Evolutionary conservation across 805 yeast genomes (phyloP), one percentile per base, ranked within the genome.

Genomic region (Kodamaea laetipori): DNA sequence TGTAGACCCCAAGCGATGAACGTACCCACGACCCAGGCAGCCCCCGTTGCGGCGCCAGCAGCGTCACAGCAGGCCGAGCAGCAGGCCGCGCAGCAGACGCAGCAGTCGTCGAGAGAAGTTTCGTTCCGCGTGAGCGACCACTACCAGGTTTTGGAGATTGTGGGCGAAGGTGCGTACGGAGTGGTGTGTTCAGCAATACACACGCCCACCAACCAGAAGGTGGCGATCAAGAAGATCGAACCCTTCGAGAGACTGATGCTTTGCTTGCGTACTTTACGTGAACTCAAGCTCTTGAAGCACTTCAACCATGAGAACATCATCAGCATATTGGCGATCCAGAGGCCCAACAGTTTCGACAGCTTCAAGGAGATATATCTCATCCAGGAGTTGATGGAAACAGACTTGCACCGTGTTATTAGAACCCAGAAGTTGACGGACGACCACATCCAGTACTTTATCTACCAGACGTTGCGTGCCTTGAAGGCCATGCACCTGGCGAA

Each of bases 111-210:
- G 5, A 54, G 69, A 27, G 65, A 70, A 46, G 63, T 70, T 12
- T 60, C 80, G n/a, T 92, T 92, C 73, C 88, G 89, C 61, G 92
- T 92, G 19, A 82, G 90, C 21, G 86, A 85, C 48, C 90, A 87
- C 57, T 92, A 90, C 64, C 89, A 89, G 62, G 81, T 92, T 37
- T 73, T 83, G 40, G 89, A 87, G 52, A 78, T 92, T 11, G 82
- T 92, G 1, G 98, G 98, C 6, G 96, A 90, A 64, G 98, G 98
- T 13, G 97, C 98, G 0, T 92, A 92, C 60, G 98, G 98, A 4
- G 81, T 90, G 9, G 98, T 92, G 8, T 82, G 97, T 63, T 80
- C 92, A 8, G 97, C 97, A 0, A 66, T 82, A 8, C 96, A 92
- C 64, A 78, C 80, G 56, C 96, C 96, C 4, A 78, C 94, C 1